A percentile compares a stretch with the other conserved stretches of the same genome.
Conservation (phyloP, 2,329 filamentous ascomycete genomes). For the Sclerotiophoma versabilis region DNA sequence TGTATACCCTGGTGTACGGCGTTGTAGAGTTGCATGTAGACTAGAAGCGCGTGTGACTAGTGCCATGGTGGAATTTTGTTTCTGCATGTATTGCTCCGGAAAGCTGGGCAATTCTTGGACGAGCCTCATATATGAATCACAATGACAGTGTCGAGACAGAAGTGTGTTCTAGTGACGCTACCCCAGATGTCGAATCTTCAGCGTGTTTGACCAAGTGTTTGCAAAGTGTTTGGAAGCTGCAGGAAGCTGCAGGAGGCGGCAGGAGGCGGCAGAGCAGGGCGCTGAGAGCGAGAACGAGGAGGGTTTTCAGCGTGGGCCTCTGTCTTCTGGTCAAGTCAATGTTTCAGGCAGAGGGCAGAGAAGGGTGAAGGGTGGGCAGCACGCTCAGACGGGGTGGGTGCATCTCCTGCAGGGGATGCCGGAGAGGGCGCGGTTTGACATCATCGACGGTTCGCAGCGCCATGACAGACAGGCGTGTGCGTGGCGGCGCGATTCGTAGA, state of each 20-base stretch:
- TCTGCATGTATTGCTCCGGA: too few species aligned
- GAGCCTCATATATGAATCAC: neutral
- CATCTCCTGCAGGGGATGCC: neutral
- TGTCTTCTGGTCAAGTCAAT: too few species aligned
- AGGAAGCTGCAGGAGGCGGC: neutral
- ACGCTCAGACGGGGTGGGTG: neutral
- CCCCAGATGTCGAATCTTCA: neutral
- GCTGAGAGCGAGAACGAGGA: neutral
- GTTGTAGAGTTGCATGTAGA: neutral
- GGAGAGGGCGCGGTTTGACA: neutral
- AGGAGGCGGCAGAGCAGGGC: neutral
- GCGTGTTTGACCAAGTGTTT: slow-evolving; percentile 26
- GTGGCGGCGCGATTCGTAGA: slow-evolving; percentile 12
- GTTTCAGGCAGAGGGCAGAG: too few species aligned
- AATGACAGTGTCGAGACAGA: neutral
- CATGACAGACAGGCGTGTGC: slow-evolving; percentile 20
- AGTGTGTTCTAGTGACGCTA: neutral
- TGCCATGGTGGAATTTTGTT: too few species aligned
- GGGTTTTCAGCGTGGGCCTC: too few species aligned
- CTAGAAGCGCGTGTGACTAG: neutral
- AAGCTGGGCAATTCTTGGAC: neutral
- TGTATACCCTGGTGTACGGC: neutral
- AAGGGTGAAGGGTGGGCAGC: neutral
- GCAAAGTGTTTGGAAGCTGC: slow-evolving; percentile 27
- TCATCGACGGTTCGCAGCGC: slow-evolving; percentile 18